Evolutionary conservation across 2,329 filamentous ascomycete species (phyloP), one percentile per base, ranked within the genome.

Genomic region (Epichloe festucae): DNA sequence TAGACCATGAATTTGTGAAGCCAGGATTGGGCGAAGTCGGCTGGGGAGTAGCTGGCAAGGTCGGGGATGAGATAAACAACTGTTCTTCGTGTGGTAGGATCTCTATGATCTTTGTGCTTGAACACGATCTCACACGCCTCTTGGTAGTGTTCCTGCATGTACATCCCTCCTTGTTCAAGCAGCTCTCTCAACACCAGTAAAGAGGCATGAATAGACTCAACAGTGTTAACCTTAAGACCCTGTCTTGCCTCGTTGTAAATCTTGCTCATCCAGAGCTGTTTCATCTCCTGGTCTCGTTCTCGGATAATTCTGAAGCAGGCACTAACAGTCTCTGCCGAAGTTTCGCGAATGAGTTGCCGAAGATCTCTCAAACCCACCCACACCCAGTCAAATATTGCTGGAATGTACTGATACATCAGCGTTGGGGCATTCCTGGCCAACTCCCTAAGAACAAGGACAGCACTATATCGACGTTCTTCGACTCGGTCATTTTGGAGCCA

Each of bases 1-100:
- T 96, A 95, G 15, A 95, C 80, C 93, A 98, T 98, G 69, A 95
- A 97, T 62, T 89, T 87, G 67, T 96, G 90, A 3, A 98, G 77
- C 67, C 95, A 94, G 34, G 81, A 81, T 56, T 84, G 80, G 52
- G 87, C 87, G 65, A 98, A 98, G 54, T 96, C 89, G 42, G 85
- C 79, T 0, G 94, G 93, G 0, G 89, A 87, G 63, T 98, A 98
- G 60, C 85, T 89, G 41, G 94, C 93, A 23, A 98, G 77, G 53
- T 94, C 87, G 0, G 93, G 93, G 50, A 98, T 95, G 52, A 96
- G 82, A 50, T 87, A 78, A 39, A 97, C 88, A 35, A 97, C 86
- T 6, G 95, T 94, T 60, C 87, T 86, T 51, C 91, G 80, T 58
- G 97, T 93, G 38, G 89, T 85, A 4, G 82, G 73, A 59, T 98